phyloP scores from a whole-genome alignment of 805 yeast genomes.

The Kazachstania psychrophila region DNA sequence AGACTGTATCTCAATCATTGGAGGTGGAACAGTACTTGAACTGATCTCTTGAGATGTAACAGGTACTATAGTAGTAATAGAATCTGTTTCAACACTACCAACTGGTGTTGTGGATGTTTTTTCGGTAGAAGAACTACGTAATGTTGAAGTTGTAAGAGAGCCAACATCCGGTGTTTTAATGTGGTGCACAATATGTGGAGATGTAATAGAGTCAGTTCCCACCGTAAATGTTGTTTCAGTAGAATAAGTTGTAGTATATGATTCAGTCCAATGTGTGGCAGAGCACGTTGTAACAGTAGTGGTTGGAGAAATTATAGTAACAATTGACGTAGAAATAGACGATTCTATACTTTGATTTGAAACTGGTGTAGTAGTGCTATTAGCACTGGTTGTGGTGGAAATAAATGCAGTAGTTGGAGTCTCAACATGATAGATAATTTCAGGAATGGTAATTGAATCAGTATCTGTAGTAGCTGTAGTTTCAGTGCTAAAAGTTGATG shows the following conservation, averaged over 20 bases:
- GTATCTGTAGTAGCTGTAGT: constrained; percentile 8
- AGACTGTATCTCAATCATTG: too few relatives aligned
- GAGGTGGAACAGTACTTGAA: neutral
- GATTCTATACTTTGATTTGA: neutral
- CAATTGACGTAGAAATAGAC: neutral
- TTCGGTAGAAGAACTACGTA: constrained; percentile 1
- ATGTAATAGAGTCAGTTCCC: constrained; percentile 1
- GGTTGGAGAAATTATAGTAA: neutral
- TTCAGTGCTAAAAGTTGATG: constrained; percentile 13
- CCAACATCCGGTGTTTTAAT: constrained; percentile 10
- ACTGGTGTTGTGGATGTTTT: neutral
- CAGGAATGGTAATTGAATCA: constrained; percentile 8
- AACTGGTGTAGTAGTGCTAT: neutral
- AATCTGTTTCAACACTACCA: too few relatives aligned
- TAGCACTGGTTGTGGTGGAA: constrained; percentile 7
- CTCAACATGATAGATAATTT: constrained; percentile 11
- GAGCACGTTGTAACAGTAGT: constrained; percentile 4
- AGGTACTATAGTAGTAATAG: too few relatives aligned
- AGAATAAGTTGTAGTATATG: constrained; percentile 9
- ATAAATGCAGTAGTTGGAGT: constrained; percentile 6
- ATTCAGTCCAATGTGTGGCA: constrained; percentile 9
- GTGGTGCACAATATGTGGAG: constrained; percentile 5
- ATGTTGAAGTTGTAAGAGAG: constrained; percentile 1
- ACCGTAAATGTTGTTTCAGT: constrained; percentile 6
- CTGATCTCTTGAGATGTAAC: neutral